Evolutionary conservation across 192 early-diverging fungal genomes (phyloP).

Genomic region (Coemansia sp.): DNA sequence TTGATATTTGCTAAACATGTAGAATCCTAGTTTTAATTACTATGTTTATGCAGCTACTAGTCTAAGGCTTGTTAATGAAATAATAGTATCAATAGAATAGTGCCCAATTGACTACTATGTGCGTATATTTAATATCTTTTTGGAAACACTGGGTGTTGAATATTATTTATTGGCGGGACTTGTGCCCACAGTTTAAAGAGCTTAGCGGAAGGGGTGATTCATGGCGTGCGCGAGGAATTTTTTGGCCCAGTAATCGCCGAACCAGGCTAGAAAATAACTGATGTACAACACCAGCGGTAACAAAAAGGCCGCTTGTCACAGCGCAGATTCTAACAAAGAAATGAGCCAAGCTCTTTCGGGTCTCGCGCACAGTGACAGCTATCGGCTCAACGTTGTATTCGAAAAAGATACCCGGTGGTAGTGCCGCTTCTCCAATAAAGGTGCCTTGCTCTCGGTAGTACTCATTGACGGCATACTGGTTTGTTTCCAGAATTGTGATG

Average conservation of each 20-base stretch:
- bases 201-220: too few species aligned
- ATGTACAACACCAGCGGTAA: conserved; percentile 61
- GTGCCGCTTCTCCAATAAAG: not conserved
- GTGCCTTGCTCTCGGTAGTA: conserved; percentile 43
- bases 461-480: conserved; percentile 94
- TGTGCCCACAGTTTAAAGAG: too few species aligned
- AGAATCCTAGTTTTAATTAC: too few species aligned
- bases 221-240: too few species aligned
- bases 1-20: too few species aligned
- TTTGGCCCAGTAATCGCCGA: too few species aligned
- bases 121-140: not conserved
- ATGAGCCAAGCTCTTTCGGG: conserved; percentile 56
- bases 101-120: not conserved
- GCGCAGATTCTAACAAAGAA: conserved; percentile 82
- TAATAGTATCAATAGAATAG: too few species aligned
- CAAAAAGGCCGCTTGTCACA: conserved; percentile 80
- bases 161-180: too few species aligned
- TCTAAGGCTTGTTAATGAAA: too few species aligned
- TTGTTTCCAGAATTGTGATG: conserved; percentile 63
- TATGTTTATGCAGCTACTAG: too few species aligned
- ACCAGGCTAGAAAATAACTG: conserved; percentile 19
- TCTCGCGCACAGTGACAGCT: conserved; percentile 71
- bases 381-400: conserved; percentile 92
- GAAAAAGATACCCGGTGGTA: conserved; percentile 70
- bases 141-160: too few species aligned